These are phyloP conservation scores for Lentithecium fluviatile DNA, from an alignment of 495 filamentous ascomycete genomes.

Conservation along the genomic window DNA sequence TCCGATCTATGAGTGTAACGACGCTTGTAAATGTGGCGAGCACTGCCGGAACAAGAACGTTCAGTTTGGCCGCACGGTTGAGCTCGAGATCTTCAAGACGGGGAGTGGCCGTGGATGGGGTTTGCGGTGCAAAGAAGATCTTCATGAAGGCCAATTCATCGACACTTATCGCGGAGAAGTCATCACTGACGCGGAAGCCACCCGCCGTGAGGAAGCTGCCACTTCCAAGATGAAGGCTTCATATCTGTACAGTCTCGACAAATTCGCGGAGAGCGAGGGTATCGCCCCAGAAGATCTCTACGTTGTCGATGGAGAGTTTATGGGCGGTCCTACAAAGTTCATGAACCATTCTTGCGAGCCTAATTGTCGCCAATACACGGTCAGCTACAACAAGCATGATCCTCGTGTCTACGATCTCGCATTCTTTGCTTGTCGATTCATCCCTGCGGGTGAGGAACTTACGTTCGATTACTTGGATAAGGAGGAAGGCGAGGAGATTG, in stretches of 20 bases:
- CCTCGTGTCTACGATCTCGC: constrained; percentile 79
- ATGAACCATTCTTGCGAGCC: constrained; percentile 70
- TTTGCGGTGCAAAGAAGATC: constrained; percentile 64
- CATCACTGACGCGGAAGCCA: constrained; percentile 68
- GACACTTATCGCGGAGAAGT: constrained; percentile 89
- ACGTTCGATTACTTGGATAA: constrained; percentile 78
- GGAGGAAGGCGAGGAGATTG: constrained; percentile 51
- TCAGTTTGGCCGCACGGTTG: constrained; percentile 70
- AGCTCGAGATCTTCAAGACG: constrained; percentile 81
- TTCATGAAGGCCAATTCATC: constrained; percentile 79
- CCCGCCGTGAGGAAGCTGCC: constrained; percentile 58
- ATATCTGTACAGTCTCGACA: constrained; percentile 86
- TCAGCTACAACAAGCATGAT: constrained; percentile 75
- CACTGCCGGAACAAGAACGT: constrained; percentile 80
- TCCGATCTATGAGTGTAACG: constrained; percentile 85
- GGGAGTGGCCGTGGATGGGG: constrained; percentile 72
- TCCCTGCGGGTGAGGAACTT: constrained; percentile 68
- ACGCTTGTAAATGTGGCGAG: constrained; percentile 62
- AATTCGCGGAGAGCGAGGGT: constrained; percentile 55
- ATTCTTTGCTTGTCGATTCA: constrained; percentile 73
- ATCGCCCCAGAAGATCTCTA: constrained; percentile 43
- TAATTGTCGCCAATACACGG: constrained; percentile 78
- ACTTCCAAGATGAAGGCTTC: constrained; percentile 53
- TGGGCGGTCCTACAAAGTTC: constrained; percentile 59
- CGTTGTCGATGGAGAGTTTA: constrained; percentile 59